Evolutionary conservation across 108 stramenopile species (phyloP).

Genomic region (Epithemia pelagica): DNA sequence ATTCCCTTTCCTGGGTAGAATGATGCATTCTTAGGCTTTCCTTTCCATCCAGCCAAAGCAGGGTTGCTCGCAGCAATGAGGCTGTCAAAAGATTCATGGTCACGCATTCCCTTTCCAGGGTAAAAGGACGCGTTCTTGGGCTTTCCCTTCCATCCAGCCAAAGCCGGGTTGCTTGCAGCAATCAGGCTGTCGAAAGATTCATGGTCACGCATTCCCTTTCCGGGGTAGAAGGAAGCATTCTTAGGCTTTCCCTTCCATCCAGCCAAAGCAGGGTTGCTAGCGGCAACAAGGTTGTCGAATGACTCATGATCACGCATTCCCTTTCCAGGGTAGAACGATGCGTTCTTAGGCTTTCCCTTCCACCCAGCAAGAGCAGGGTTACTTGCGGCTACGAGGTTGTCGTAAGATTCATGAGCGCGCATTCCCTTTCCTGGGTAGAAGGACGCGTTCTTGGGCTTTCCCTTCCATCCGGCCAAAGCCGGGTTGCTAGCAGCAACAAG

Average conservation of each 20-base stretch:
- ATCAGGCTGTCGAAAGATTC: slow-evolving; percentile 42
- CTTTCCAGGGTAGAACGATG: slow-evolving; percentile 39
- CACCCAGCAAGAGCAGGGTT: slow-evolving; percentile 44
- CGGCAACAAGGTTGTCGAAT: slow-evolving; percentile 30
- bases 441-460: slow-evolving; percentile 20
- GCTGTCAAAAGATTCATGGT: slow-evolving; percentile 22
- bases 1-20: slow-evolving; percentile 46
- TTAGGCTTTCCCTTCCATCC: slow-evolving; percentile 34
- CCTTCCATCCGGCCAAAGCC: slow-evolving; percentile 42
- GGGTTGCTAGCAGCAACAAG: slow-evolving; percentile 40
- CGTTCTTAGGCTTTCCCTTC: slow-evolving; percentile 21
- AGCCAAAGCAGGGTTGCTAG: slow-evolving; percentile 34
- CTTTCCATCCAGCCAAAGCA: slow-evolving; percentile 34
- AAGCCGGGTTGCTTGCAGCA: slow-evolving; percentile 33
- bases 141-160: slow-evolving; percentile 32
- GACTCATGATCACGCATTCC: slow-evolving; percentile 27
- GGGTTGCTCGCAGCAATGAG: slow-evolving; percentile 37
- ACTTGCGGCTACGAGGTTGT: slow-evolving; percentile 28
- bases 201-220: slow-evolving; percentile 32
- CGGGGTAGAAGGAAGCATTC: slow-evolving; percentile 41
- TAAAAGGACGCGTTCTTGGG: slow-evolving; percentile 28
- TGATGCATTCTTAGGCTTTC: slow-evolving; percentile 25
- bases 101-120: slow-evolving; percentile 37
- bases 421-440: slow-evolving; percentile 50
- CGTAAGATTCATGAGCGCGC: slow-evolving; percentile 21